phyloP scores from a whole-genome alignment of 805 yeast species.

The Komagataella pseudopastoris region DNA sequence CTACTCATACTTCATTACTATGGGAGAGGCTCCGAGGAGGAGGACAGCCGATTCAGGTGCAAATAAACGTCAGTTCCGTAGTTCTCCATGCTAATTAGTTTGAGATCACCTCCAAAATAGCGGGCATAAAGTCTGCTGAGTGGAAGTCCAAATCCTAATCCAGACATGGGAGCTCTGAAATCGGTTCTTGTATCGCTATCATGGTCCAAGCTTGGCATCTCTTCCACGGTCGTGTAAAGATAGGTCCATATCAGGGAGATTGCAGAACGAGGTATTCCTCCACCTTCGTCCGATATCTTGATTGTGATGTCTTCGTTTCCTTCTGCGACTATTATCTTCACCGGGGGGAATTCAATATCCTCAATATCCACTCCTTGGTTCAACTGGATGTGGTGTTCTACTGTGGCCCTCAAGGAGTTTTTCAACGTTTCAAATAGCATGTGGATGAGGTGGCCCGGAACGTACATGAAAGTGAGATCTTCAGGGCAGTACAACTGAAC shows the following conservation, averaged over 20 bases:
- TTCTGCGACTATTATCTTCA: constrained; percentile 76
- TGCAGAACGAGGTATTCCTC: constrained; percentile 79
- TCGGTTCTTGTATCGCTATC: constrained; percentile 34
- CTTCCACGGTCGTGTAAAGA: constrained; percentile 75
- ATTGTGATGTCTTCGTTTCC: constrained; percentile 87
- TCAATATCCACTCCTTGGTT: constrained; percentile 35
- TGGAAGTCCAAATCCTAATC: constrained; percentile 86
- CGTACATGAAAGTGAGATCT: constrained; percentile 76
- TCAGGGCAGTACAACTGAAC: constrained; percentile 68
- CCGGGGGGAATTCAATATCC: constrained; percentile 67
- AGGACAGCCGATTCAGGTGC: constrained; percentile 69
- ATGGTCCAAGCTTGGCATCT: constrained; percentile 51
- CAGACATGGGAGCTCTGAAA: constrained; percentile 87
- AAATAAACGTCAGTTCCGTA: constrained; percentile 88
- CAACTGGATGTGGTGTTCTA: constrained; percentile 58
- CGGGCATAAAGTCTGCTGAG: constrained; percentile 77
- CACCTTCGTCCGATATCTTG: constrained; percentile 87
- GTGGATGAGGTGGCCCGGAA: constrained; percentile 85
- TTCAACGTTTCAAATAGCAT: constrained; percentile 84
- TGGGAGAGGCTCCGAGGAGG: constrained; percentile 59
- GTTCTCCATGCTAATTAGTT: constrained; percentile 83
- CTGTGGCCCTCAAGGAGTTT: constrained; percentile 80
- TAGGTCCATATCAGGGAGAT: constrained; percentile 85
- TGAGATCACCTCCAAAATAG: constrained; percentile 84
- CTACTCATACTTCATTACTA: constrained; percentile 7